These are phyloP conservation scores for Polytrichum commune DNA, from an alignment of 225 moss, liverwort and hornwort genomes.

Conservation along the genomic window DNA sequence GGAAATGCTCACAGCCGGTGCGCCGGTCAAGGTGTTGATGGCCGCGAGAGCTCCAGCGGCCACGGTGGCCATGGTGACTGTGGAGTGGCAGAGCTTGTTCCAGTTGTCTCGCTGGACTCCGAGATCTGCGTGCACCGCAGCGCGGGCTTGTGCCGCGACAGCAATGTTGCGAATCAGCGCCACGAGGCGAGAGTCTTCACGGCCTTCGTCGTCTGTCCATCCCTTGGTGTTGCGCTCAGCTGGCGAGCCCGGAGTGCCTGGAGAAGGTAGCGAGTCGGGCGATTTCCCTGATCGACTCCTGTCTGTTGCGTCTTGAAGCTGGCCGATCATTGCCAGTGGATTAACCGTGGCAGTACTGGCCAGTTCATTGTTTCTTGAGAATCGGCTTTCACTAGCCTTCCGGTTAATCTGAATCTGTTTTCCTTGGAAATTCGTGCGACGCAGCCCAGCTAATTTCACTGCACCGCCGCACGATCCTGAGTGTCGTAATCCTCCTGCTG, in stretches of 20 bases:
- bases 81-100: constrained; percentile 61
- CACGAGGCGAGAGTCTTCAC: constrained; percentile 24
- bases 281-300: neutral
- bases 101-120: constrained; percentile 60
- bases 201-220: constrained; percentile 44
- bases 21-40: constrained; percentile 19
- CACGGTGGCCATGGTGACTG: constrained; percentile 37
- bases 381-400: too few species aligned
- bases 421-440: too few species aligned
- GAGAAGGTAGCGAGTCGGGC: neutral
- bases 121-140: constrained; percentile 47
- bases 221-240: constrained; percentile 27
- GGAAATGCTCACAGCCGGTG: constrained; percentile 25
- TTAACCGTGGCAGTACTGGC: too few species aligned
- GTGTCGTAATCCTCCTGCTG: too few species aligned
- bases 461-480: too few species aligned
- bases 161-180: constrained; percentile 34
- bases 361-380: too few species aligned
- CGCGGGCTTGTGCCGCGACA: constrained; percentile 33
- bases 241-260: constrained; percentile 9
- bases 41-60: constrained; percentile 37
- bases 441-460: too few species aligned
- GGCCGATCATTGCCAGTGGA: too few species aligned
- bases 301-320: too few species aligned
- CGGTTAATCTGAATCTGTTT: too few species aligned